Conservation (phyloP, 2,329 filamentous ascomycete species). For the Ciborinia camelliae region DNA sequence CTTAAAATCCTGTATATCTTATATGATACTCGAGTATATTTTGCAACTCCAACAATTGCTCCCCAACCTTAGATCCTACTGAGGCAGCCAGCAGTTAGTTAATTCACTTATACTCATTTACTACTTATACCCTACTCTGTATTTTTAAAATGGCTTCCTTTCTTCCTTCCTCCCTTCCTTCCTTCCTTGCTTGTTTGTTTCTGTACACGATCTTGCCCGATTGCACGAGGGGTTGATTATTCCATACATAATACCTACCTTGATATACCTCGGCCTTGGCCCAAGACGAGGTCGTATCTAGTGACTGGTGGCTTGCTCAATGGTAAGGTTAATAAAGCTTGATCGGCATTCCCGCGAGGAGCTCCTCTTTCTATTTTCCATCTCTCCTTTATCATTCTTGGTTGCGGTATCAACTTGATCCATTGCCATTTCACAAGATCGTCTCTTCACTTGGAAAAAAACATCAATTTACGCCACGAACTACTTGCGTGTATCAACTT, state of each 20-base stretch:
- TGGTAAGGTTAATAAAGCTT: background rate
- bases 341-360: background rate
- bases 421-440: background rate
- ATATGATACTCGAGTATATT: no score
- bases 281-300: background rate
- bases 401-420: background rate
- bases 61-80: no score
- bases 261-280: conserved; percentile 1
- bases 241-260: no score
- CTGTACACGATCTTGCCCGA: background rate
- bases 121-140: no score
- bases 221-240: no score
- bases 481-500: background rate
- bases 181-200: no score
- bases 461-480: no score
- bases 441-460: background rate
- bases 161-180: no score
- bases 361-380: background rate
- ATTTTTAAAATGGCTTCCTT: no score
- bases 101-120: no score
- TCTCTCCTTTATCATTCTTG: background rate
- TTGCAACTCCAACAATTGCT: no score
- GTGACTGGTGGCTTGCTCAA: background rate
- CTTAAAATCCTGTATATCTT: background rate
- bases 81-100: no score